Evolutionary conservation across 2,329 filamentous ascomycete genomes (phyloP), one percentile per base, ranked within the genome.

Genomic region (Ophiostoma sp.): DNA sequence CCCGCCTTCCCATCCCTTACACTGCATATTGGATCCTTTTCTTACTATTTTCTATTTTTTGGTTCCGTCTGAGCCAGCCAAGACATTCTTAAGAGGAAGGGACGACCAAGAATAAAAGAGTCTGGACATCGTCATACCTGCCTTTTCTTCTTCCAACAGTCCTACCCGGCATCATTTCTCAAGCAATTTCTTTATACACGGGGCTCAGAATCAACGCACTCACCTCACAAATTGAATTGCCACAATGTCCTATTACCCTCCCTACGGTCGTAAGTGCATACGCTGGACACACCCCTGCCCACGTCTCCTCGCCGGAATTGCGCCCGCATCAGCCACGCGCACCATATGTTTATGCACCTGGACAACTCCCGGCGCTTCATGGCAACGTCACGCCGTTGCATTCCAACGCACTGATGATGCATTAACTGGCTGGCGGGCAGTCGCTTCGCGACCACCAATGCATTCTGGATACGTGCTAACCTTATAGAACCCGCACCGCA

Each of bases 221-320:
- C 20, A 48, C 1, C 5, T 5, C 6, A 20, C 44, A 62, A 62
- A 4, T 5, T n/a, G 15, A 62, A 4, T 5, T n/a, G 15, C 15
- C 57, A 68, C 68, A 33, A 80, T 80, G 79, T 79, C 79, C 66
- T 79, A 79, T 71, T 79, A 80, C 48, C 77, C 76, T 27, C 76
- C 78, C 36, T 80, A 79, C 71, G 77, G 77, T 71, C 78, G 78
- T 79, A 73, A 75, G 78, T 65, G 27, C 27, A 77, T 57, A 57
- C 20, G 4, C 23, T 31, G 23, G 3, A 27, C 52, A 57, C 52
- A 31, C 23, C 52, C 52, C 23, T 57, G 11, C 52, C n/a, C 52
- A 57, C 23, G 23, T 15, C 52, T 57, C 23, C 17, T 15, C 52
- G 1, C 52, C 52, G 52, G 11, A 6, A 57, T 11, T 27, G n/a